phyloP scores from a whole-genome alignment of 495 filamentous ascomycete genomes.

The Hyphodiscus hymeniophilus region DNA sequence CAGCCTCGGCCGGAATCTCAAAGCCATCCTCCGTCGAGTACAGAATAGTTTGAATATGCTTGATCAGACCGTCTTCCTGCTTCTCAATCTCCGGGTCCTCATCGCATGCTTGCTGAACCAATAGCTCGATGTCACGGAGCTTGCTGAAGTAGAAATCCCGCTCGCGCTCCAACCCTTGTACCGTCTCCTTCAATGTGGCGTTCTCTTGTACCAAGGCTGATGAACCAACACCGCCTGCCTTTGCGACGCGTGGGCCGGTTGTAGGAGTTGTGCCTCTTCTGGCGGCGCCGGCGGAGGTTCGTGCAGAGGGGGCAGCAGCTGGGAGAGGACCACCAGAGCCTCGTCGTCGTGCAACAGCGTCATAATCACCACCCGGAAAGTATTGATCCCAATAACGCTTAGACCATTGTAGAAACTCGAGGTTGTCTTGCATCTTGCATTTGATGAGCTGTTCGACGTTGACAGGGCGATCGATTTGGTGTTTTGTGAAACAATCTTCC shows the following conservation, averaged over 20 bases:
- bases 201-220: slow-evolving; percentile 75
- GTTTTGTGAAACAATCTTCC: slow-evolving; percentile 72
- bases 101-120: slow-evolving; percentile 88
- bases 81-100: slow-evolving; percentile 84
- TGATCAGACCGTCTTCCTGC: slow-evolving; percentile 82
- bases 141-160: slow-evolving; percentile 99
- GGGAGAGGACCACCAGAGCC: slow-evolving; percentile 56
- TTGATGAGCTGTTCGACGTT: slow-evolving; percentile 85
- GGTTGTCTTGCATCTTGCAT: slow-evolving; percentile 99
- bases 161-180: slow-evolving; percentile 83
- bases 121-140: slow-evolving; percentile 88
- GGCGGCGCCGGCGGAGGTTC: slow-evolving; percentile 45
- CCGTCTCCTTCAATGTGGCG: slow-evolving; percentile 72
- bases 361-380: slow-evolving; percentile 93
- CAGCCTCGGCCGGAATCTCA: slow-evolving; percentile 68
- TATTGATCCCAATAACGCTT: slow-evolving; percentile 98
- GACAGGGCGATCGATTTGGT: slow-evolving; percentile 77
- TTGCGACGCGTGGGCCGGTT: slow-evolving; percentile 43
- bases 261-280: slow-evolving; percentile 71
- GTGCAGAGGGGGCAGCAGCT: slow-evolving; percentile 32
- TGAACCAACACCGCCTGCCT: slow-evolving; percentile 46
- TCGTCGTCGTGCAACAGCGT: slow-evolving; percentile 78
- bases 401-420: slow-evolving; percentile 95
- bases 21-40: slow-evolving; percentile 96
- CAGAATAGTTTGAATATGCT: slow-evolving; percentile 89